Conservation (phyloP, 2,329 filamentous ascomycete species). For the Neocatenulostroma microsporum region DNA sequence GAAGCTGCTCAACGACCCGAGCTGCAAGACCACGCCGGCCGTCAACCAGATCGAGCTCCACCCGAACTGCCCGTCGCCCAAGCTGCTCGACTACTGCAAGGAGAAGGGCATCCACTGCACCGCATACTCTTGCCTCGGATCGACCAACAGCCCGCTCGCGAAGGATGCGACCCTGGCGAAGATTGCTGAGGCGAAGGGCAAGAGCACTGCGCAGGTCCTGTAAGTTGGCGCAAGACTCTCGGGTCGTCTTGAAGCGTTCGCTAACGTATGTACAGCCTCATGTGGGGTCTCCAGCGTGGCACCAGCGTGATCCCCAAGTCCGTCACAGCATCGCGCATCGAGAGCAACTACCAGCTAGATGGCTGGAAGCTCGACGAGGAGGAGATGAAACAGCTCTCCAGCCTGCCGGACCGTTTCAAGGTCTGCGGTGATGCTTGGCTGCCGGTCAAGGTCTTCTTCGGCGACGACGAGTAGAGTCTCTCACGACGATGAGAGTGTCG, state of each 20-base stretch:
- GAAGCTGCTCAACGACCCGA: constrained; percentile 35
- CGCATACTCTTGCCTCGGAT: constrained; percentile 50
- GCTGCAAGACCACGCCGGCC: constrained; percentile 25
- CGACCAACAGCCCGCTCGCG: constrained; percentile 46
- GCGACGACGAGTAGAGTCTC: constrained; percentile 61
- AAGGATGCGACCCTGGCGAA: constrained; percentile 44
- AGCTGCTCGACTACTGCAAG: constrained; percentile 44
- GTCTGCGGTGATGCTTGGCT: constrained; percentile 68
- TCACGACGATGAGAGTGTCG: neutral
- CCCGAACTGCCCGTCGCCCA: constrained; percentile 45
- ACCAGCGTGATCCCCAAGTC: constrained; percentile 48
- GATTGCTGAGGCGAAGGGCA: constrained; percentile 47
- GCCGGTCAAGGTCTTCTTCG: constrained; percentile 66
- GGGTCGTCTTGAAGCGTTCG: constrained; percentile 22
- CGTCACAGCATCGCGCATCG: constrained; percentile 33
- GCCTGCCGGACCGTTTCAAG: constrained; percentile 70
- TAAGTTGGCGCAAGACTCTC: constrained; percentile 49
- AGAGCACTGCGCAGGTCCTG: constrained; percentile 44
- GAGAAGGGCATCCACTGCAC: constrained; percentile 46
- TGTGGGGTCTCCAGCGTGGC: constrained; percentile 16
- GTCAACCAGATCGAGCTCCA: constrained; percentile 45
- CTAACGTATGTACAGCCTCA: neutral
- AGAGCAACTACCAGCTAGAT: constrained; percentile 30
- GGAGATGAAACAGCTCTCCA: constrained; percentile 57
- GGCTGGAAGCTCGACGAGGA: constrained; percentile 53